These are phyloP conservation scores for Corymbia citriodora DNA, from an alignment of 441 rosid species.

Conservation along the genomic window DNA sequence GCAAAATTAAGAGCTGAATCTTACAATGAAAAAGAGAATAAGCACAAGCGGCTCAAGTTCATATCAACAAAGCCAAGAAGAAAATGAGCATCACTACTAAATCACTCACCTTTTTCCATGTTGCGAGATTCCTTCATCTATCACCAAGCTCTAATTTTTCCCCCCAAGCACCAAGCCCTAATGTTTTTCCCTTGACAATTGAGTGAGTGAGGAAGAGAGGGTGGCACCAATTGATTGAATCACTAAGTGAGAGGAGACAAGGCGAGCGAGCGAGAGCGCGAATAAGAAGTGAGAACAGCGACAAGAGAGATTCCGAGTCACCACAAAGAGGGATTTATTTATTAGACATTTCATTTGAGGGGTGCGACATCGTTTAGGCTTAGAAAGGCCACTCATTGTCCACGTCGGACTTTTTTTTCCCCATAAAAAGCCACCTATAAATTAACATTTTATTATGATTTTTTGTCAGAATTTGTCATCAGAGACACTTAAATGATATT, in stretches of 20 bases:
- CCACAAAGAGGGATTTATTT: not conserved
- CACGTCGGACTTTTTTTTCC: not conserved
- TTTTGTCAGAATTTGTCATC: rapidly evolving
- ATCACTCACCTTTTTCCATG: not conserved
- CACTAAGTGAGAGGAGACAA: not conserved
- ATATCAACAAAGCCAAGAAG: not conserved
- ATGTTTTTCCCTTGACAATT: not conserved
- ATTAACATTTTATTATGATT: not conserved
- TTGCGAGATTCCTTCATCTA: not conserved
- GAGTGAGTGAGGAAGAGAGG: not conserved
- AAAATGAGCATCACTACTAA: not conserved
- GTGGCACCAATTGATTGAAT: not conserved
- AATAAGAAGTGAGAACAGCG: not conserved
- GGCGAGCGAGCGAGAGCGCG: not conserved
- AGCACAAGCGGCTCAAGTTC: not conserved
- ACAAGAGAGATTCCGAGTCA: not conserved
- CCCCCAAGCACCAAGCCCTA: not conserved
- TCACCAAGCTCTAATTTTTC: not conserved
- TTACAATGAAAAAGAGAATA: not conserved
- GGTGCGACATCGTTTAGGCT: not conserved
- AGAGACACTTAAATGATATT: rapidly evolving
- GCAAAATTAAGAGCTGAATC: not conserved
- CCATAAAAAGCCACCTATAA: not conserved
- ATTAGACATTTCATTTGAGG: not conserved
- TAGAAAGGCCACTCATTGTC: not conserved